Conservation (phyloP, 257 asterid species). For the Sherardia arvensis region DNA sequence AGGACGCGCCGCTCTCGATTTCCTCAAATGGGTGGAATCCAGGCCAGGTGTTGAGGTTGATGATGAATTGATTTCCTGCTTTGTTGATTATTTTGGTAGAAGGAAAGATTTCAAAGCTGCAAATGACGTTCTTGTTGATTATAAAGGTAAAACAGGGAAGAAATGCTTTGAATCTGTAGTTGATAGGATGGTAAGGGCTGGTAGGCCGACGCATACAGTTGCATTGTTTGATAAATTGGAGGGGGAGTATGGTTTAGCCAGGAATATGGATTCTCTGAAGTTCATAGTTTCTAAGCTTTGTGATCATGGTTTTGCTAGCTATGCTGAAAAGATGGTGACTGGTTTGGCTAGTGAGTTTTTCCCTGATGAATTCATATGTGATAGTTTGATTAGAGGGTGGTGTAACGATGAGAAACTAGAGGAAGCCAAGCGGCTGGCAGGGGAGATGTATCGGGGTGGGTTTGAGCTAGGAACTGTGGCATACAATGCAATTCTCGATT, state of each 20-base stretch:
- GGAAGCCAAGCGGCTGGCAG: slow-evolving; percentile 61
- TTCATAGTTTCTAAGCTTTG: slow-evolving; percentile 54
- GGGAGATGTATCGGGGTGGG: slow-evolving; percentile 86
- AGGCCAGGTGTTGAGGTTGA: slow-evolving; percentile 38
- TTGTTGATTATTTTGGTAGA: slow-evolving; percentile 73
- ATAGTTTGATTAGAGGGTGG: slow-evolving; percentile 71
- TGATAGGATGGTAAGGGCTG: slow-evolving; percentile 80
- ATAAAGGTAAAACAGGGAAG: slow-evolving; percentile 40
- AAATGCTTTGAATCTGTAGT: slow-evolving; percentile 53
- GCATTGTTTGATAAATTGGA: slow-evolving; percentile 70
- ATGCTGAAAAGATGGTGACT: slow-evolving; percentile 92
- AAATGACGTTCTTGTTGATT: slow-evolving; percentile 53
- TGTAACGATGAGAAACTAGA: slow-evolving; percentile 76
- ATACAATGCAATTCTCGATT: slow-evolving; percentile 69
- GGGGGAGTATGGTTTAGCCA: slow-evolving; percentile 50
- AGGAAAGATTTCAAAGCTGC: slow-evolving; percentile 86
- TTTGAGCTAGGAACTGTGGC: slow-evolving; percentile 53
- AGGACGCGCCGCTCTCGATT: slow-evolving; percentile 54
- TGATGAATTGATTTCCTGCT: slow-evolving; percentile 53
- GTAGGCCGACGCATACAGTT: slow-evolving; percentile 55
- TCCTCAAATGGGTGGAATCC: slow-evolving; percentile 61
- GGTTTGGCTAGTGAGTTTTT: slow-evolving; percentile 73
- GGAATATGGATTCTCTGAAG: slow-evolving; percentile 50
- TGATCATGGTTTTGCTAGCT: slow-evolving; percentile 60
- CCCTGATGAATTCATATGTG: slow-evolving; percentile 75